A percentile compares a stretch with the other conserved stretches of the same genome.
phyloP scores from a whole-genome alignment of 2,329 filamentous ascomycete species.

The Cylindrodendrum hubeiense region DNA sequence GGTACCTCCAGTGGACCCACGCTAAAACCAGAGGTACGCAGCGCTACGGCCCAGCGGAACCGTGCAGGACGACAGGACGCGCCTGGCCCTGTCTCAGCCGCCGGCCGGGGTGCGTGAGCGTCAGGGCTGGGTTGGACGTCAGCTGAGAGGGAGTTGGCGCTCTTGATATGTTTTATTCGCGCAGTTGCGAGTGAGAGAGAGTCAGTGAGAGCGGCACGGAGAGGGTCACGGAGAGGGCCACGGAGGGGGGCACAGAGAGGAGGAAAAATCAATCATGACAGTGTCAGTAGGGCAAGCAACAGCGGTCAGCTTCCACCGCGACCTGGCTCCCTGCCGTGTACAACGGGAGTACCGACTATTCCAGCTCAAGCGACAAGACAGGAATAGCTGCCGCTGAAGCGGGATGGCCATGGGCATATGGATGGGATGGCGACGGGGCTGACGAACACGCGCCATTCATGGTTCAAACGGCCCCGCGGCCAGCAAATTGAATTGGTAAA shows the following conservation, averaged over 20 bases:
- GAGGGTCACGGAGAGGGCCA: too few species aligned
- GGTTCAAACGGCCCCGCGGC: constrained; percentile 5
- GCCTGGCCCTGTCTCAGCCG: constrained; percentile 28
- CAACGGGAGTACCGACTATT: neutral
- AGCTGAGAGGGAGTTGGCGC: neutral
- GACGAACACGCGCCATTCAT: constrained; percentile 23
- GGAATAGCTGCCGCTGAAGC: constrained; percentile 29
- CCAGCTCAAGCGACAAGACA: constrained; percentile 9
- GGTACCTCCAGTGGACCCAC: neutral
- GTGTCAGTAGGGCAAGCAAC: neutral
- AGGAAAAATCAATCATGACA: neutral
- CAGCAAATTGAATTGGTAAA: neutral
- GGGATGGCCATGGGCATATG: constrained; percentile 24
- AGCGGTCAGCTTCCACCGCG: neutral
- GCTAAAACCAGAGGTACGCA: constrained; percentile 13
- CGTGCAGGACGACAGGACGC: constrained; percentile 30
- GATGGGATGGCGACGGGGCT: constrained; percentile 16
- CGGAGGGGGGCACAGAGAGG: neutral
- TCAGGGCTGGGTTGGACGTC: neutral
- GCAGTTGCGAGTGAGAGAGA: neutral
- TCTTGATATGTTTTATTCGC: neutral
- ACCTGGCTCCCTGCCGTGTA: neutral
- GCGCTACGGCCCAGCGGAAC: constrained; percentile 45
- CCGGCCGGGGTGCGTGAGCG: constrained; percentile 15
- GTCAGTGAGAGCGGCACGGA: neutral